A percentile compares a stretch with the other conserved stretches of the same genome.
Evolutionary conservation across 768 basidiomycete species (phyloP).

Genomic region (Cystobasidium onofrii): DNA sequence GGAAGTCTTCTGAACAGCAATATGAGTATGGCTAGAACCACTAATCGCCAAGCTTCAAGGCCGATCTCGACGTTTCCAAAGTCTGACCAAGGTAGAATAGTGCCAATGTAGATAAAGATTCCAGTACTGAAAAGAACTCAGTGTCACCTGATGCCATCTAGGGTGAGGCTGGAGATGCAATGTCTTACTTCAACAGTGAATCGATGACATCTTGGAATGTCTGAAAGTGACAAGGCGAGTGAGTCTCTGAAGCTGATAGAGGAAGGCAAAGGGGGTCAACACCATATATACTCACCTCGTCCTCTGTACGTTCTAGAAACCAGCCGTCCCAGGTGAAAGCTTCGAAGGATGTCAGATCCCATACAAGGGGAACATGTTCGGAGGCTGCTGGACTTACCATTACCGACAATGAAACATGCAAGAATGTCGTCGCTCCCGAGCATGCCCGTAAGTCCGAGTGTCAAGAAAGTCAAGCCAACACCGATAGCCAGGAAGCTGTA

Average conservation of each 20-base stretch:
- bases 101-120: constrained; percentile 47
- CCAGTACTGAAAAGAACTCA: constrained; percentile 28
- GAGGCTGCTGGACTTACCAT: constrained; percentile 32
- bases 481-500: constrained; percentile 34
- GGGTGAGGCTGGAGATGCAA: neutral
- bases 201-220: constrained; percentile 43
- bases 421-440: constrained; percentile 49
- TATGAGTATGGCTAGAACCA: constrained; percentile 46
- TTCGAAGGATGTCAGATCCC: constrained; percentile 1
- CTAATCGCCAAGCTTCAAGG: constrained; percentile 46
- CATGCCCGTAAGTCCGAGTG: constrained; percentile 45
- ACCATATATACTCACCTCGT: constrained; percentile 35
- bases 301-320: constrained; percentile 45
- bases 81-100: constrained; percentile 43
- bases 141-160: neutral
- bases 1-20: constrained; percentile 47
- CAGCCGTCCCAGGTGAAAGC: constrained; percentile 37
- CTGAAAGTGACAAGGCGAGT: constrained; percentile 34
- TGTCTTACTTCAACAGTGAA: constrained; percentile 37
- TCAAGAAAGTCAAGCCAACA: constrained; percentile 37
- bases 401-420: constrained; percentile 45
- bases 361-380: constrained; percentile 44
- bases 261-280: neutral
- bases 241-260: too few species aligned
- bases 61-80: constrained; percentile 11